Evolutionary conservation across 148 eudicot genomes (phyloP), one percentile per base, ranked within the genome.

Genomic region (Silene latifolia): DNA sequence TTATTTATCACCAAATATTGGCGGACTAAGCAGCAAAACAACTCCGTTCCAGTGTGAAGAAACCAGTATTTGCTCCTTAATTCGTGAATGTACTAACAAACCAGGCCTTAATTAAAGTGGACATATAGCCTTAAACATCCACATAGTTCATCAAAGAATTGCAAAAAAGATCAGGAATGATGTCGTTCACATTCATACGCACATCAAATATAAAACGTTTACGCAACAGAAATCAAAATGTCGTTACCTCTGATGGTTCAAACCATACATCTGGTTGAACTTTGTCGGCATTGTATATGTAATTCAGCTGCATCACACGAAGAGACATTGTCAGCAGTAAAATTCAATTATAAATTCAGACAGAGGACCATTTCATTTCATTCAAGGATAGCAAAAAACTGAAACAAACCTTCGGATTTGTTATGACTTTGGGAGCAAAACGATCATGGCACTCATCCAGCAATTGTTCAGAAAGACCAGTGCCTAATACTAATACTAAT

Each of bases 231-330:
- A 59, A 39, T 60, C 7, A 59, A 66, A 53, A 47, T 2, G 5
- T 6, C 19, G 18, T 19, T 73, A 75, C 77, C 77, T 75, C 53
- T 53, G 77, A 66, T 17, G 71, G 77, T 51, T 74, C 71, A 51
- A 74, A 74, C 77, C 71, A 75, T 35, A 75, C 77, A 54, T 75
- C 72, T 11, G 77, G 77, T 13, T 53, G 35, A 64, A 25, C n/a
- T n/a, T n/a, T 27, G 35, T 64, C 29, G 4, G 63, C 47, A 56
- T 51, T 19, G 32, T 66, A 66, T 53, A 11, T 53, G 63, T 66
- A 75, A 25, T 24, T 51, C 13, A 64, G 27, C 77, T 75, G 58
- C 42, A 65, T 29, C 35, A 54, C 9, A 35, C 19, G 14, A 19
- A 65, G 20, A 66, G 7, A 24, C 53, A 54, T 20, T 20, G 32